phyloP scores from a whole-genome alignment of 1,284 basidiomycete species.

The Trichosporon sp. region DNA sequence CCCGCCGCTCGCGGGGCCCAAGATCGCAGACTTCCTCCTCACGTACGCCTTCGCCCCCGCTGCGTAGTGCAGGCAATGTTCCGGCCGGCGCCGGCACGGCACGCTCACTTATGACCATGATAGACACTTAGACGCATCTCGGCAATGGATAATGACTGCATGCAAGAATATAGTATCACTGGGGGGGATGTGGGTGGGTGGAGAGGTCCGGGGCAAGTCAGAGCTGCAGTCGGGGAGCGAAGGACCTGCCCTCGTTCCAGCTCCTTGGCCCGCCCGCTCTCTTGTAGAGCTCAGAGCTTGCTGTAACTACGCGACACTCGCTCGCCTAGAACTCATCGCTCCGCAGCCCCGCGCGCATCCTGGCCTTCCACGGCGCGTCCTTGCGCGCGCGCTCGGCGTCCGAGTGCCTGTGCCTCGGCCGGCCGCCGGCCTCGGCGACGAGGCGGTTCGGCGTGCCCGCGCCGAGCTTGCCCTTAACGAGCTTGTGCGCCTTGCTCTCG shows the following conservation, averaged over 20 bases:
- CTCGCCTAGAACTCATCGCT: constrained; percentile 36
- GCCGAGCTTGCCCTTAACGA: background rate
- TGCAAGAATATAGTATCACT: background rate
- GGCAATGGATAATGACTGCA: constrained; percentile 4
- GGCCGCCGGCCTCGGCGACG: background rate
- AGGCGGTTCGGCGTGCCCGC: background rate
- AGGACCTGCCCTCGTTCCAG: background rate
- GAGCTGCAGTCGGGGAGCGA: background rate
- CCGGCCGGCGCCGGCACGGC: background rate
- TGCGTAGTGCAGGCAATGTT: background rate
- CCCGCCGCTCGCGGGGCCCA: background rate
- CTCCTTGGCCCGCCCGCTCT: background rate
- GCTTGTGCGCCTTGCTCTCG: constrained; percentile 1
- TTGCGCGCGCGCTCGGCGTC: constrained; percentile 6
- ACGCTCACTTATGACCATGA: background rate
- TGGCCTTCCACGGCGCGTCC: constrained; percentile 4
- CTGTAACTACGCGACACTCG: too few species aligned
- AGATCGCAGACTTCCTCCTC: constrained; percentile 2
- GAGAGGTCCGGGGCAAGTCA: too few species aligned
- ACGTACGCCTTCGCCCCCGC: background rate
- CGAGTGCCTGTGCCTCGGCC: constrained; percentile 1
- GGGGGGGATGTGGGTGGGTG: background rate
- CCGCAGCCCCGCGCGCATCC: constrained; percentile 37
- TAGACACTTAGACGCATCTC: background rate
- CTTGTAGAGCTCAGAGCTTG: too few species aligned